Evolutionary conservation across 108 stramenopile genomes (phyloP), one percentile per base, ranked within the genome.

Genomic region (Phaeodactylum tricornutum): DNA sequence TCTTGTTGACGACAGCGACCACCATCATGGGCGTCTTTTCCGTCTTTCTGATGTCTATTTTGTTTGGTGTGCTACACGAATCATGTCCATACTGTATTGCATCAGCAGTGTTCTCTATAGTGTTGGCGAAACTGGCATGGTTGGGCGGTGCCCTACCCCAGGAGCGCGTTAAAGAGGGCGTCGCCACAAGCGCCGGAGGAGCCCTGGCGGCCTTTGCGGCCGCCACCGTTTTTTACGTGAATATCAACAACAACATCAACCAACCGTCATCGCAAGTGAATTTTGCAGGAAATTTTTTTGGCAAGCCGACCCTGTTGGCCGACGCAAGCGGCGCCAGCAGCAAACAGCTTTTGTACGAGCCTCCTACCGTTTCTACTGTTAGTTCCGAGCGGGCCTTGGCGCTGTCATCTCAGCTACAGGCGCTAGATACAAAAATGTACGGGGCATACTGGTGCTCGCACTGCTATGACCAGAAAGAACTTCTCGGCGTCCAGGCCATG

Each of bases 361-460:
- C 94, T 30, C 92, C 94, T 1, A 58, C 61, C 22, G 87, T 92
- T 31, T 81, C 76, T 38, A 85, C 75, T 35, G 55, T 55, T 16
- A 81, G 80, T 2, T 74, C 82, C 14, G 39, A 42, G 4, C 67
- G 63, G 32, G 81, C 95, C 3, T 26, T 94, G 40, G 33, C 39
- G 11, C 49, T 96, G 9, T 75, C 77, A 0, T 45, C 54, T n/a
- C 61, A 73, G 26, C 55, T 96, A 30, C 57, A 76, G 47, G 32
- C 55, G 0, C 32, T 87, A 28, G 59, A 92, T 56, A 78, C 95
- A 5, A 67, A 54, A 37, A 84, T 96, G 81, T 96, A 73, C 47
- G 95, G 95, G n/a, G 95, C 95, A 29, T 94, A 84, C 57, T 96
- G 95, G 95, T 96, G 95, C 63, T 72, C 78, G 16, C 95, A 96